Percentiles rank a stretch among this genome's conserved stretches.
phyloP scores from a whole-genome alignment of 495 filamentous ascomycete species.

The Penicillium antarcticum region DNA sequence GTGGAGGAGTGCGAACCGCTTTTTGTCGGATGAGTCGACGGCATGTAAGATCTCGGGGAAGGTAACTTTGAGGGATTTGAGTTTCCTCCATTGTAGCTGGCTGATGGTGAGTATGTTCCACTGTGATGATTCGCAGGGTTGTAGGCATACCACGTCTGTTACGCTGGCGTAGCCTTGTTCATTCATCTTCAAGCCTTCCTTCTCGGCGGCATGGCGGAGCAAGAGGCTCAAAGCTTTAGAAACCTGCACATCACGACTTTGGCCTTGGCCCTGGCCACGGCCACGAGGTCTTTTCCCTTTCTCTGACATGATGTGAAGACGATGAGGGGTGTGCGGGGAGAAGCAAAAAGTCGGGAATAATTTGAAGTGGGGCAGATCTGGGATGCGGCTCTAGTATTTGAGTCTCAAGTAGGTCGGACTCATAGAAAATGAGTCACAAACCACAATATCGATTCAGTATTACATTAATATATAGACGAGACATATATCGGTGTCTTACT shows the following conservation, averaged over 20 bases:
- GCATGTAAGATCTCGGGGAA: constrained; percentile 69
- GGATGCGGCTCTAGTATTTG: too few relatives aligned
- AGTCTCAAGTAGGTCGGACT: too few relatives aligned
- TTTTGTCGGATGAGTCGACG: constrained; percentile 78
- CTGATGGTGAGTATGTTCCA: background rate
- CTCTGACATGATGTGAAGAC: constrained; percentile 5
- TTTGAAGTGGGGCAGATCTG: background rate
- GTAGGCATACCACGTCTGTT: constrained; percentile 64
- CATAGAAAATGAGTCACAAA: too few relatives aligned
- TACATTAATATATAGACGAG: too few relatives aligned
- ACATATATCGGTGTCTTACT: too few relatives aligned
- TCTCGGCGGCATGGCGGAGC: constrained; percentile 78
- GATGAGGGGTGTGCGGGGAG: background rate
- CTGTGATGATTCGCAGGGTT: background rate
- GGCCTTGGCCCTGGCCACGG: constrained; percentile 18
- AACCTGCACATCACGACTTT: constrained; percentile 58
- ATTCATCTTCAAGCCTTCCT: constrained; percentile 73
- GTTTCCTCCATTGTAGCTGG: constrained; percentile 66
- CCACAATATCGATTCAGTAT: too few relatives aligned
- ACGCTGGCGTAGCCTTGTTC: constrained; percentile 77
- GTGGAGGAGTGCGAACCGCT: constrained; percentile 71
- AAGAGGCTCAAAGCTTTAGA: constrained; percentile 79
- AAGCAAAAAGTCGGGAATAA: background rate
- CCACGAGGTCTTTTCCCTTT: background rate
- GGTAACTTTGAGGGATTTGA: constrained; percentile 66